These are phyloP conservation scores for Sporothrix phasma DNA, from an alignment of 2,329 filamentous ascomycete species.

Conservation along the genomic window DNA sequence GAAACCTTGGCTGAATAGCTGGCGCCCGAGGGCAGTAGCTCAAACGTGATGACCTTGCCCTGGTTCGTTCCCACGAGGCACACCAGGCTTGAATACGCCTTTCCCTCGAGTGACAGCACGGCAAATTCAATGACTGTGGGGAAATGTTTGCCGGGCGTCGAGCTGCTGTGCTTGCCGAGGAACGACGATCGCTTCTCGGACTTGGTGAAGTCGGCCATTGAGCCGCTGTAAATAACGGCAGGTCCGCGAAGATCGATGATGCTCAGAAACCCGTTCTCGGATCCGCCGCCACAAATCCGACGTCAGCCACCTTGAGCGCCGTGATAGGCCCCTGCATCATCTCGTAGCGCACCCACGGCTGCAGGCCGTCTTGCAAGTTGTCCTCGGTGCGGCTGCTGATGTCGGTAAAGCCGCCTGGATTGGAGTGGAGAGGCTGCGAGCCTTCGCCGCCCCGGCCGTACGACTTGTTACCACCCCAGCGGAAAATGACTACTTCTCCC, in stretches of 20 bases:
- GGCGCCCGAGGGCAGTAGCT: slow-evolving; percentile 66
- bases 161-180: slow-evolving; percentile 40
- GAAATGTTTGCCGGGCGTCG: slow-evolving; percentile 49
- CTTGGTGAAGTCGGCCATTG: slow-evolving; percentile 63
- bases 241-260: slow-evolving; percentile 86
- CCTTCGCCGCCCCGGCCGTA: slow-evolving; percentile 49
- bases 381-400: slow-evolving; percentile 64
- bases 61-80: slow-evolving; percentile 83
- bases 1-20: slow-evolving; percentile 64
- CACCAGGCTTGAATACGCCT: slow-evolving; percentile 87
- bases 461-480: slow-evolving; percentile 74
- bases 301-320: slow-evolving; percentile 73
- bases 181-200: slow-evolving; percentile 69
- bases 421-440: slow-evolving; percentile 35
- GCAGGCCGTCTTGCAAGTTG: slow-evolving; percentile 52
- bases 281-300: slow-evolving; percentile 83
- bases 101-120: slow-evolving; percentile 86
- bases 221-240: slow-evolving; percentile 66
- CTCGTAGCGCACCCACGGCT: slow-evolving; percentile 73
- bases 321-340: slow-evolving; percentile 75
- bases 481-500: slow-evolving; percentile 80
- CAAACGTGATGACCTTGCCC: slow-evolving; percentile 81
- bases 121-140: slow-evolving; percentile 80
- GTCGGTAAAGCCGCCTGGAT: slow-evolving; percentile 61
- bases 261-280: slow-evolving; percentile 68